Conservation (phyloP, 1,284 basidiomycete genomes). For the Schizophyllum amplum region DNA sequence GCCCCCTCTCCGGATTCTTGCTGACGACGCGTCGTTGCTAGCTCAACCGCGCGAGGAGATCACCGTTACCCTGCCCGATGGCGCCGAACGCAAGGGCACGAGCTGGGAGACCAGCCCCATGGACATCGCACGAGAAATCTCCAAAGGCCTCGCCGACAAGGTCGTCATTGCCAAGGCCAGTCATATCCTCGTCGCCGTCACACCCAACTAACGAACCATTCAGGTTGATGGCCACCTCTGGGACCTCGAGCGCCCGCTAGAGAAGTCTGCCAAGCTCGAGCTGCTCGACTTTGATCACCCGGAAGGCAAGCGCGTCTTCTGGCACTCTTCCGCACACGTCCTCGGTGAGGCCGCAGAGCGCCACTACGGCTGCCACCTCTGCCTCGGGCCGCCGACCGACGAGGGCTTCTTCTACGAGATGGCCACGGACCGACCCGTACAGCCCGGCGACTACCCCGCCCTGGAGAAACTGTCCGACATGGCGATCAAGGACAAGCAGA, state of each 20-base stretch:
- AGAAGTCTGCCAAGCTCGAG: constrained; percentile 75
- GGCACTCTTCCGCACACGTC: constrained; percentile 99
- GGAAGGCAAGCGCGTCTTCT: constrained; percentile 96
- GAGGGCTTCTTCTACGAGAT: constrained; percentile 99
- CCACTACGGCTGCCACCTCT: constrained; percentile 96
- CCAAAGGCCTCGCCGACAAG: constrained; percentile 83
- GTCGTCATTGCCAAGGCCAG: constrained; percentile 88
- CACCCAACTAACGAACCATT: constrained; percentile 3
- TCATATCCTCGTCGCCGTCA: constrained; percentile 3
- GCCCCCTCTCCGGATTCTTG: background rate
- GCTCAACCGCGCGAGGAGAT: constrained; percentile 86
- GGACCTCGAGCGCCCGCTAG: constrained; percentile 94
- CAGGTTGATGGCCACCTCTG: constrained; percentile 86
- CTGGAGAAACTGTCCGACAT: constrained; percentile 86
- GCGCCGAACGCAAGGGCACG: constrained; percentile 73
- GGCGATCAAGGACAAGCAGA: constrained; percentile 95
- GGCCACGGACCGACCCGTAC: constrained; percentile 73
- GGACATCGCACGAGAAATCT: constrained; percentile 83
- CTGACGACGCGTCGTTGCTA: constrained; percentile 19
- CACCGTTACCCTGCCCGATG: constrained; percentile 82
- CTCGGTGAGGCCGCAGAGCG: constrained; percentile 97
- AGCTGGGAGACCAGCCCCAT: constrained; percentile 98
- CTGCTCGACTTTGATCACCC: constrained; percentile 93
- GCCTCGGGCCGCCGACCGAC: constrained; percentile 95
- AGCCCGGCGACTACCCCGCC: constrained; percentile 76